phyloP scores from a whole-genome alignment of 2,329 filamentous ascomycete genomes.

The Xylaria sp. region DNA sequence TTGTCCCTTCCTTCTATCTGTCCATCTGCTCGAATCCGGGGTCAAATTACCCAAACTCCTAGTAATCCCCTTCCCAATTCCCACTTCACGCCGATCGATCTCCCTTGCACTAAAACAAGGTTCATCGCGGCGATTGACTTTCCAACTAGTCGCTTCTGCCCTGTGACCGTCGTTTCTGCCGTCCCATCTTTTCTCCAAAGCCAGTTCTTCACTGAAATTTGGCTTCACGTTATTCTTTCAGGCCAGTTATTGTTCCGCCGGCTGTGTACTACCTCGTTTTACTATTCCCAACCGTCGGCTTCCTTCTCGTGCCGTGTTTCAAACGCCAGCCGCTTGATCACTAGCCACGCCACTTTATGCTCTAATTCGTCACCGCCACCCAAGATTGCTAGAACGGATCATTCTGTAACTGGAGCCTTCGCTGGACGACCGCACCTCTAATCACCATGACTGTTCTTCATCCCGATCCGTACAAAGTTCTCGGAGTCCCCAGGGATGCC shows the following conservation, averaged over 20 bases:
- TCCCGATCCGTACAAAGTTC: constrained; percentile 80
- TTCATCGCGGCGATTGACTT: constrained; percentile 35
- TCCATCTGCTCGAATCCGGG: constrained; percentile 14
- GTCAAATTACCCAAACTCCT: constrained; percentile 18
- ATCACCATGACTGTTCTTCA: constrained; percentile 61
- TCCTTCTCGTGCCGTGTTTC: constrained; percentile 37
- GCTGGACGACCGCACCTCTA: constrained; percentile 36
- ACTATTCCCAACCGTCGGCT: constrained; percentile 24
- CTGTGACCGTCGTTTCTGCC: constrained; percentile 36
- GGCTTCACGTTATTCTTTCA: constrained; percentile 36
- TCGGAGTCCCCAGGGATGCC: constrained; percentile 79
- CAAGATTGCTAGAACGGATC: constrained; percentile 26
- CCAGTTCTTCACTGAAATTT: constrained; percentile 52
- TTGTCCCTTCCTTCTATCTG: constrained; percentile 35
- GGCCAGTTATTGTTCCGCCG: constrained; percentile 27
- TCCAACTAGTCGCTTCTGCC: constrained; percentile 33
- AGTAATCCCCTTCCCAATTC: constrained; percentile 17
- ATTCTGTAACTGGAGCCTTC: constrained; percentile 31
- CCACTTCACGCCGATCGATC: constrained; percentile 13
- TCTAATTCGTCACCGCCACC: constrained; percentile 40
- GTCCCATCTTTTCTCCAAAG: constrained; percentile 35
- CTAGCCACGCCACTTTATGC: constrained; percentile 39
- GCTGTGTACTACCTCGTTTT: constrained; percentile 41
- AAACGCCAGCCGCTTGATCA: constrained; percentile 44
- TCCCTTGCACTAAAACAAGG: constrained; percentile 22